phyloP scores from a whole-genome alignment of 768 basidiomycete species.

The Pulveroboletus ravenelii region DNA sequence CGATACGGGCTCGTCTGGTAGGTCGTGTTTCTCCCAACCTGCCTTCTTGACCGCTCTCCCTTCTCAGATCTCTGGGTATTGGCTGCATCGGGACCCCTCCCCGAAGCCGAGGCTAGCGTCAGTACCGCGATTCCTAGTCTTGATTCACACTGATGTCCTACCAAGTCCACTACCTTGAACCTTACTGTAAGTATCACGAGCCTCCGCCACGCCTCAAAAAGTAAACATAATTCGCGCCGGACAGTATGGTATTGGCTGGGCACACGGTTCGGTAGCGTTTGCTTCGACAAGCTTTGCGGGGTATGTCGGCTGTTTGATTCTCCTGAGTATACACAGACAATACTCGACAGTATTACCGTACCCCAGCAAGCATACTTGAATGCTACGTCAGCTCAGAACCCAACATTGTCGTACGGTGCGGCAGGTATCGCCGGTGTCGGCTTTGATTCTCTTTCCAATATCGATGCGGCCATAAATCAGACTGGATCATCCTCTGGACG shows the following conservation, averaged over 20 bases:
- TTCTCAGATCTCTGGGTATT: slow-evolving; percentile 67
- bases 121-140: slow-evolving; percentile 8
- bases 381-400: slow-evolving; percentile 59
- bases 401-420: slow-evolving; percentile 67
- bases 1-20: slow-evolving; percentile 67
- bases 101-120: slow-evolving; percentile 48
- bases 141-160: slow-evolving; percentile 4
- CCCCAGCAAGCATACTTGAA: slow-evolving; percentile 71
- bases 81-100: slow-evolving; percentile 42
- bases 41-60: neutral
- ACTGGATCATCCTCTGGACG: slow-evolving; percentile 59
- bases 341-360: slow-evolving; percentile 48
- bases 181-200: slow-evolving; percentile 45
- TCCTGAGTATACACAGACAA: slow-evolving; percentile 8
- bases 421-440: slow-evolving; percentile 73
- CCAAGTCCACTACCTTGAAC: slow-evolving; percentile 48
- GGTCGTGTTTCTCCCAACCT: neutral
- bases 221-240: neutral
- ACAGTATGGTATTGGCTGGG: slow-evolving; percentile 83
- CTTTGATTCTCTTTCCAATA: slow-evolving; percentile 68
- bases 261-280: slow-evolving; percentile 58
- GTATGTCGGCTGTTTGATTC: slow-evolving; percentile 35
- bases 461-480: slow-evolving; percentile 57
- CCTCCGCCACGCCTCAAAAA: neutral
- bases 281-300: slow-evolving; percentile 65